A percentile compares a stretch with the other conserved stretches of the same genome.
phyloP scores from a whole-genome alignment of 2,329 filamentous ascomycete species.

The Dothidotthia symphoricarpi region DNA sequence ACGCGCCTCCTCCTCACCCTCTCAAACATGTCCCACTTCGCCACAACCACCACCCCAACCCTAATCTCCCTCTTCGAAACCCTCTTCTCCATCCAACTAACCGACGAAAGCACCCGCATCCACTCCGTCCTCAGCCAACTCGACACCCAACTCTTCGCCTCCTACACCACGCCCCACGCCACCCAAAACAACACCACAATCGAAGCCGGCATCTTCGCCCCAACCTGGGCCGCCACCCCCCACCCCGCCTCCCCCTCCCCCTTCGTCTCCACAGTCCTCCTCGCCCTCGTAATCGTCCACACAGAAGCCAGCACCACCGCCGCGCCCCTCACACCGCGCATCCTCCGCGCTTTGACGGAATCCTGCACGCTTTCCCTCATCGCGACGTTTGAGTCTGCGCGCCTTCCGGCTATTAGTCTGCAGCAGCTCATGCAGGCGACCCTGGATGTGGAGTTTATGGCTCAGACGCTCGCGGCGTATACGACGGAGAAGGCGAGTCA shows the following conservation, averaged over 20 bases:
- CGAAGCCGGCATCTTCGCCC: slow-evolving; percentile 66
- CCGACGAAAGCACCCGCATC: slow-evolving; percentile 89
- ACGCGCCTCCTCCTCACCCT: slow-evolving; percentile 91
- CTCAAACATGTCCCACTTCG: slow-evolving; percentile 83
- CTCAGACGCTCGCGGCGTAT: slow-evolving; percentile 87
- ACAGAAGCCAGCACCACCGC: slow-evolving; percentile 64
- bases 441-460: slow-evolving; percentile 93
- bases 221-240: slow-evolving; percentile 66
- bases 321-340: slow-evolving; percentile 70
- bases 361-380: slow-evolving; percentile 78
- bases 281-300: slow-evolving; percentile 86
- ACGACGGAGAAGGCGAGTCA: slow-evolving; percentile 79
- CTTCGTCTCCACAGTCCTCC: slow-evolving; percentile 85
- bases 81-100: slow-evolving; percentile 88
- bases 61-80: slow-evolving; percentile 93
- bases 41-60: slow-evolving; percentile 76
- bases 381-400: slow-evolving; percentile 61
- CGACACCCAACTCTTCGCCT: slow-evolving; percentile 84
- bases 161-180: slow-evolving; percentile 71
- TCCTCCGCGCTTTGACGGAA: slow-evolving; percentile 84
- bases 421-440: slow-evolving; percentile 93
- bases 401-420: slow-evolving; percentile 67
- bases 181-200: slow-evolving; percentile 64
- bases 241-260: slow-evolving; percentile 68
- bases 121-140: slow-evolving; percentile 88